Evolutionary conservation across 208 protist genomes (phyloP), one percentile per base, ranked within the genome.

Genomic region (Trypanosoma avium): DNA sequence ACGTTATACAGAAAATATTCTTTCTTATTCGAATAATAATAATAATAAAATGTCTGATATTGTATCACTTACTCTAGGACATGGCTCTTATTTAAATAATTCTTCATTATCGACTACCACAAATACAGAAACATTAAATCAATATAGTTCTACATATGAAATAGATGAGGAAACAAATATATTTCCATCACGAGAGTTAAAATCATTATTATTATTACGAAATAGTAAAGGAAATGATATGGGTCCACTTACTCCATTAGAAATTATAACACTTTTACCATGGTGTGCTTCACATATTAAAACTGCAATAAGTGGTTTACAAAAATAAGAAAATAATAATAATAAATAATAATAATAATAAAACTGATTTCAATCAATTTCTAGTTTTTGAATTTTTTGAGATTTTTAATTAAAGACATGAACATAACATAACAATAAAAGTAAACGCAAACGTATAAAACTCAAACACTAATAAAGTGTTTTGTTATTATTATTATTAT

Each of bases 361-460:
- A 22, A 61, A 69, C 60, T 59, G n/a, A 38, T 45, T 57, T 27
- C 17, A 73, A 45, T 63, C 82, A 85, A 42, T 85, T 84, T 21
- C 92, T 96, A 70, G 90, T 96, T 9, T 96, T 96, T 65, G n/a
- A n/a, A n/a, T n/a, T n/a, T n/a, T n/a, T n/a, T n/a, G n/a, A n/a
- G n/a, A n/a, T n/a, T n/a, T n/a, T n/a, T n/a, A n/a, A n/a, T n/a
- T n/a, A n/a, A n/a, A n/a, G n/a, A n/a, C n/a, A n/a, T n/a, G n/a
- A n/a, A n/a, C n/a, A n/a, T n/a, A n/a, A n/a, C n/a, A n/a, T n/a
- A n/a, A n/a, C n/a, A n/a, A n/a, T n/a, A n/a, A n/a, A n/a, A n/a
- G n/a, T n/a, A n/a, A n/a, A n/a, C n/a, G n/a, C n/a, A n/a, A n/a
- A n/a, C n/a, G n/a, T n/a, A n/a, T n/a, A n/a, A n/a, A n/a, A n/a